These are phyloP conservation scores for Lactarius trivialis DNA, from an alignment of 768 basidiomycete species.

Conservation along the genomic window DNA sequence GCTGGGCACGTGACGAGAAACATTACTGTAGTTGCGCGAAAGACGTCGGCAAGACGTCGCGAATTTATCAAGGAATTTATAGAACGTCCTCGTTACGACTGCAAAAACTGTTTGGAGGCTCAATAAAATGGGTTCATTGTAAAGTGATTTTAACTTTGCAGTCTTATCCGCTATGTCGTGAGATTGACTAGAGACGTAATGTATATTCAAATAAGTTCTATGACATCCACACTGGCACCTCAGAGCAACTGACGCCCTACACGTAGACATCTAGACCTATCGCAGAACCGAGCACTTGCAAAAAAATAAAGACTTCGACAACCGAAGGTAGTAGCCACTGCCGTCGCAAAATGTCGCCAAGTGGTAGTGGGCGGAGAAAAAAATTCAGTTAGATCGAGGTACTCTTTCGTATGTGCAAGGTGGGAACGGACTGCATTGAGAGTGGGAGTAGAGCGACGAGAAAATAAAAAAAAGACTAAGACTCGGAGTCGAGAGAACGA, in stretches of 20 bases:
- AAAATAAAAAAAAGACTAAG: background rate
- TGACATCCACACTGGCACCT: background rate
- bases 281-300: background rate
- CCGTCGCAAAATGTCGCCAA: background rate
- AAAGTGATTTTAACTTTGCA: background rate
- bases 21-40: no score
- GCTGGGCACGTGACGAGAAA: background rate
- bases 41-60: no score
- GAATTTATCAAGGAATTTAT: no score
- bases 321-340: background rate
- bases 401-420: background rate
- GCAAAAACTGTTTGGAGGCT: background rate
- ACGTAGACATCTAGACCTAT: background rate
- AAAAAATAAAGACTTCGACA: conserved; percentile 31
- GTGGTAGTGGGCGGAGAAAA: background rate
- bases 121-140: background rate
- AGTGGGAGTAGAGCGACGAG: background rate
- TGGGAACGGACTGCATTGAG: background rate
- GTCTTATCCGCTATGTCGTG: conserved; percentile 4
- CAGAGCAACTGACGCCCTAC: background rate
- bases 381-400: background rate
- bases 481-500: background rate
- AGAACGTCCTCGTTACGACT: background rate
- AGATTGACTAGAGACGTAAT: background rate
- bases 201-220: background rate